Evolutionary conservation across 2,329 filamentous ascomycete species (phyloP), one percentile per base, ranked within the genome.

Genomic region (Penicillium oxalicum): DNA sequence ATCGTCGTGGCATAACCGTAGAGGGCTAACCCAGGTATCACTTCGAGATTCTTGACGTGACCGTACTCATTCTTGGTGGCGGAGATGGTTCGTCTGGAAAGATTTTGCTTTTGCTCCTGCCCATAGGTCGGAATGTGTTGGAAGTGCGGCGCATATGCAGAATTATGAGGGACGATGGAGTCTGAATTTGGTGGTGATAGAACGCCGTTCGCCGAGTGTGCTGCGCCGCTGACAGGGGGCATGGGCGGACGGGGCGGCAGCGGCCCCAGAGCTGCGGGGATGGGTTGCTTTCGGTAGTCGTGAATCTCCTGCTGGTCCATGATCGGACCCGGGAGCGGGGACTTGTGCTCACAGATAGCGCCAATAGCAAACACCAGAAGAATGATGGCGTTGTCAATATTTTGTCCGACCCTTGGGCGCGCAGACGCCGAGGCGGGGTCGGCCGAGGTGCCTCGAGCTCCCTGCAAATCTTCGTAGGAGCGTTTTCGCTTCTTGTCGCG

Each of bases 1-100:
- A 97, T 95, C 52, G 93, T 86, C 1, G 86, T 86, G 2, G 90
- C 91, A 52, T 87, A 84, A 1, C 87, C 87, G 65, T 91, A 96
- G 65, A 96, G 96, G 28, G 90, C 86, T 49, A 97, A 74, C 0
- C 93, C 93, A 0, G 93, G 91, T 52, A 96, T 87, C 5, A 87
- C 79, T 60, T 97, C 90, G 44, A 93, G 77, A 62, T 95, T 95
- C 58, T 79, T 77, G 45, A 68, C 53, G 11, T 58, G 1, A 26
- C 51, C 4, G 48, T 43, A 43, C 24, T 43, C 40, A 35, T 25
- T 32, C 24, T 11, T n/a, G 5, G 18, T 54, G 8, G 50, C 27
- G 36, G 56, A 53, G 28, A 38, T 46, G 44, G 45, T 41, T 11
- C 40, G 52, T 18, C 48, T 49, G 24, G 55, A 55, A 4, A 54